Evolutionary conservation across 805 yeast genomes (phyloP).

Genomic region (Candida pseudofarinosa): DNA sequence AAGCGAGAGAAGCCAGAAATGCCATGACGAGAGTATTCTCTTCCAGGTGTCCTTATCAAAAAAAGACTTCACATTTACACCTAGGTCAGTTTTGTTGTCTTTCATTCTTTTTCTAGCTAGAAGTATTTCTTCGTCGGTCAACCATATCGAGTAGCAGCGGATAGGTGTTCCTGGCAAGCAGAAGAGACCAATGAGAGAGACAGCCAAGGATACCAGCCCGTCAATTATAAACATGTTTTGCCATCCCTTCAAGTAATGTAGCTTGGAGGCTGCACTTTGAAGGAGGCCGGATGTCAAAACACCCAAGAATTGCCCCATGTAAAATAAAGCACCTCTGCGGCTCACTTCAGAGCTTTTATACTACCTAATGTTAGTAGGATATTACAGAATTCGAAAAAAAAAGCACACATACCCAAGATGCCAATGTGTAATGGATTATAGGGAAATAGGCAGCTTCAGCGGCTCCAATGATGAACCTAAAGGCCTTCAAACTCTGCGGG

Average conservation of each 20-base stretch:
- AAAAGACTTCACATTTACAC: slow-evolving; percentile 15
- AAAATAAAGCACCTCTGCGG: slow-evolving; percentile 4
- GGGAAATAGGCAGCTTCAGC: slow-evolving; percentile 4
- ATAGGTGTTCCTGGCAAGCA: slow-evolving; percentile 63
- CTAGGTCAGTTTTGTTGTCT: slow-evolving; percentile 16
- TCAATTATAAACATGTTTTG: slow-evolving; percentile 71
- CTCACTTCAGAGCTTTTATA: slow-evolving; percentile 5
- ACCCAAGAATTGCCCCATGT: not conserved
- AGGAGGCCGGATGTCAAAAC: slow-evolving; percentile 2
- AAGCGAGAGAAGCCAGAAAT: slow-evolving; percentile 23
- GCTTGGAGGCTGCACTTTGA: not conserved
- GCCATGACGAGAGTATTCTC: slow-evolving; percentile 27
- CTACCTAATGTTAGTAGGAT: not conserved
- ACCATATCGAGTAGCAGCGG: slow-evolving; percentile 10
- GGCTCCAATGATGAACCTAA: slow-evolving; percentile 5
- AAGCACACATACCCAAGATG: slow-evolving; percentile 1
- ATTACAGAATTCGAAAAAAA: not conserved
- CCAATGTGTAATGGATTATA: slow-evolving; percentile 1
- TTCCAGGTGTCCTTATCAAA: slow-evolving; percentile 24
- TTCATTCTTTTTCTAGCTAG: slow-evolving; percentile 9
- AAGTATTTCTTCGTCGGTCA: slow-evolving; percentile 1
- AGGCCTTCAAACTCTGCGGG: slow-evolving; percentile 13
- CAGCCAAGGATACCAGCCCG: slow-evolving; percentile 53
- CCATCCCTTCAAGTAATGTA: slow-evolving; percentile 48
- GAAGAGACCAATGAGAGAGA: slow-evolving; percentile 54